Evolutionary conservation across 1,284 basidiomycete species (phyloP), one percentile per base, ranked within the genome.

Genomic region (Microbotryomycetes sp.): DNA sequence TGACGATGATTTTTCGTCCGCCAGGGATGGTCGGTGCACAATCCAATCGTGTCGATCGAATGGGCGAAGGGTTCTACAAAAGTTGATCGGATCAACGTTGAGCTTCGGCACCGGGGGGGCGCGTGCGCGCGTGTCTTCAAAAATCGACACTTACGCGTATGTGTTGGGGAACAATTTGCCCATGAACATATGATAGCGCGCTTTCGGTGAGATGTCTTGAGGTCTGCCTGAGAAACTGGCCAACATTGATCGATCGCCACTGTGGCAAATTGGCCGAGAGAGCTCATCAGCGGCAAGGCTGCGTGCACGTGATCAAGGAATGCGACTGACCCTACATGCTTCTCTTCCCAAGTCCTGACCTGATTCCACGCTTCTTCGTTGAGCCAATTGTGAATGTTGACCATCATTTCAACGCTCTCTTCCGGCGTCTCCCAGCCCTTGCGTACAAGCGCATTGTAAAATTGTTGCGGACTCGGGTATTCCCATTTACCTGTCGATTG

Each of bases 1-100:
- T 1, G 65, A 54, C 28, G 58, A 52, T 4, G 60, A 54, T 7
- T 31, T 6, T 3, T 58, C 59, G 30, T 52, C 52, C 3, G 52
- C 46, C 1, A 60, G 47, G 1, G 54, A 23, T 3, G 67, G 67
- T 19, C 67, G 60, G 54, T 69, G 67, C 6, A 69, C 57, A 56
- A 96, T 79, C 96, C 96, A 99, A 79, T 98, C 94, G 75, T 98
- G 96, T n/a, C 94, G 85, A 75, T 98, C 94, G 73, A 98, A 98
- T 1, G 96, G 94, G 5, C 91, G 88, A 72, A 92, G 87, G 36
- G 84, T 80, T 76, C 90, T 96, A 72, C 1, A 62, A 54, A 49
- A 12, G 23, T 15, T 26, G 4, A 23, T 4, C 30, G 7, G 7
- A 32, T 28, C 4, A 29, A 45, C 5, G 1, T 23, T 6, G 3